phyloP scores from a whole-genome alignment of 345 rosid genomes.

The Corymbia maculata region DNA sequence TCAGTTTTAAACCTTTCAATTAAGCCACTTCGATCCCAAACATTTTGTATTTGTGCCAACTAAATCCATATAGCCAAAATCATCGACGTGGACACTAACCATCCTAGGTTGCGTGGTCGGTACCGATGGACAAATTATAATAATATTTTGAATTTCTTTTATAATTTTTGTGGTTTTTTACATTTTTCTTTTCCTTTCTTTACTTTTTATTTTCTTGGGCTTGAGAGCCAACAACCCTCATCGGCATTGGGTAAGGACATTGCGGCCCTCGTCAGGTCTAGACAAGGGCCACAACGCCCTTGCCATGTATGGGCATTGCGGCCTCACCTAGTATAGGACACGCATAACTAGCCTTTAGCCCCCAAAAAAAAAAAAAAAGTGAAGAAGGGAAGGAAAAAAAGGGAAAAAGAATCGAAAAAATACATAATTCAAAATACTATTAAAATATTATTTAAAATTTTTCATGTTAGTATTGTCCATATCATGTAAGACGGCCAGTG shows the following conservation, averaged over 20 bases:
- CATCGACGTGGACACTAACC: background rate
- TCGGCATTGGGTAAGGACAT: background rate
- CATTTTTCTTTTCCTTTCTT: background rate
- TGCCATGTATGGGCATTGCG: background rate
- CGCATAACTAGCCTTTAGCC: accelerated
- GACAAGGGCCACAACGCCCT: too few relatives aligned
- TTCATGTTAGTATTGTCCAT: background rate
- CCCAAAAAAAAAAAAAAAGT: too few relatives aligned
- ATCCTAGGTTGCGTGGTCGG: accelerated
- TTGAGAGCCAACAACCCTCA: background rate
- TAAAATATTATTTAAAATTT: too few relatives aligned
- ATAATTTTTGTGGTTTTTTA: too few relatives aligned
- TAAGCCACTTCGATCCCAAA: too few relatives aligned
- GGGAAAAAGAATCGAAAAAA: too few relatives aligned
- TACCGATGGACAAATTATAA: too few relatives aligned
- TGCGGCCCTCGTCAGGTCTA: too few relatives aligned
- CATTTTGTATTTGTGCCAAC: background rate
- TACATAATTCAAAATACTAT: background rate
- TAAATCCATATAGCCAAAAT: background rate
- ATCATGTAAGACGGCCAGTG: background rate
- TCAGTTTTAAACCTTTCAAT: too few relatives aligned
- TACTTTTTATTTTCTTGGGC: background rate
- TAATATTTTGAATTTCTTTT: too few relatives aligned
- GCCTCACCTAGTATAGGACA: background rate
- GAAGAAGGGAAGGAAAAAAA: too few relatives aligned